Percentiles rank a stretch among this genome's conserved stretches.
phyloP scores from a whole-genome alignment of 1,284 basidiomycete species.

The Peniophora sp. region DNA sequence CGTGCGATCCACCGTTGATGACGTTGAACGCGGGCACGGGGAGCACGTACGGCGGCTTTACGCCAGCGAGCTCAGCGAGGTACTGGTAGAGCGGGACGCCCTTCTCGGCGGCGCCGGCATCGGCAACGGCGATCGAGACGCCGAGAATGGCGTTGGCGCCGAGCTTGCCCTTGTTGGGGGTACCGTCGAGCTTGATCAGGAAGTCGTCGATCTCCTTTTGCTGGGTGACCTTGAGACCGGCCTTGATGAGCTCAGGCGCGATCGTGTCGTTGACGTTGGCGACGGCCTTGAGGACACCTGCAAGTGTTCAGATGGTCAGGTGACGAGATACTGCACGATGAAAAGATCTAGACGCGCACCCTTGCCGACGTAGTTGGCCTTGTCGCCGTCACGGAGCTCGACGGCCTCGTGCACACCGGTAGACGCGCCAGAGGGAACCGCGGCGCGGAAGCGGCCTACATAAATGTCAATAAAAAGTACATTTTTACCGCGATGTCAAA shows the following conservation, averaged over 20 bases:
- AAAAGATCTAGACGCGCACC: slow-evolving; percentile 37
- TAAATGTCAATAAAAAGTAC: neutral
- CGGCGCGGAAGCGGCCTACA: slow-evolving; percentile 87
- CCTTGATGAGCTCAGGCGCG: slow-evolving; percentile 84
- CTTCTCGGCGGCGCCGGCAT: slow-evolving; percentile 93
- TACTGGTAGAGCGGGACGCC: slow-evolving; percentile 95
- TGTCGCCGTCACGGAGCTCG: slow-evolving; percentile 97
- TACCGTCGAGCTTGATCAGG: slow-evolving; percentile 97
- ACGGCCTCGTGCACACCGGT: slow-evolving; percentile 98
- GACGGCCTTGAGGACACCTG: slow-evolving; percentile 92
- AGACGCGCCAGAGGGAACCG: slow-evolving; percentile 97
- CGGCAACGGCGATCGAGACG: slow-evolving; percentile 93
- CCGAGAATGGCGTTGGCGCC: slow-evolving; percentile 99
- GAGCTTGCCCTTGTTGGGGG: slow-evolving; percentile 98
- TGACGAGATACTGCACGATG: neutral
- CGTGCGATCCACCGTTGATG: slow-evolving; percentile 99
- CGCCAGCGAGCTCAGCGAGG: slow-evolving; percentile 90
- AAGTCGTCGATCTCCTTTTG: slow-evolving; percentile 98
- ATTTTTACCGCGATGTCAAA: neutral
- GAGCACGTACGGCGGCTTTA: slow-evolving; percentile 89
- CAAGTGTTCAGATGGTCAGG: neutral
- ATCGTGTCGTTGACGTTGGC: slow-evolving; percentile 92
- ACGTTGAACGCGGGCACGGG: slow-evolving; percentile 96
- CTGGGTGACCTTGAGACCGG: slow-evolving; percentile 79
- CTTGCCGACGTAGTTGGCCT: slow-evolving; percentile 91